Conservation (phyloP, 805 yeast species). For the Yarrowia alimentaria region DNA sequence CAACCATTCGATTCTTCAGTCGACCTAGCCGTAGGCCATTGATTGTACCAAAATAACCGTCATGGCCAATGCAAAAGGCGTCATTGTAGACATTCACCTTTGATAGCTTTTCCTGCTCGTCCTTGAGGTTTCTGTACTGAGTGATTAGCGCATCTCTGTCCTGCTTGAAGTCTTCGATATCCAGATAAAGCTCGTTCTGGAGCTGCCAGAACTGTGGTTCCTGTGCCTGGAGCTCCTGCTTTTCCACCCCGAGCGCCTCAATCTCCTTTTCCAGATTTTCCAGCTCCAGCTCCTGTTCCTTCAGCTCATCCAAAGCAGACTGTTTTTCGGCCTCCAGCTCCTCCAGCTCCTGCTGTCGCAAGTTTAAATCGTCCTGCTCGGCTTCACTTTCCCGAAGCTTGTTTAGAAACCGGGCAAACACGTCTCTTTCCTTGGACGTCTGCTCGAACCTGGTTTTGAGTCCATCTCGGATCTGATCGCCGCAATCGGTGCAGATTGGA, state of each 20-base stretch:
- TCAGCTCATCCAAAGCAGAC: constrained; percentile 43
- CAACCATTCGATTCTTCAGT: constrained; percentile 56
- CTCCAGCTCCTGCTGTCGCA: constrained; percentile 47
- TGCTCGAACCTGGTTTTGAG: constrained; percentile 70
- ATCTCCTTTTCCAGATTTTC: constrained; percentile 43
- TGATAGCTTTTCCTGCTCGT: constrained; percentile 67
- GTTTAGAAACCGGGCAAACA: constrained; percentile 68
- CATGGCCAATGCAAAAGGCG: constrained; percentile 78
- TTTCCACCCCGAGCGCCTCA: constrained; percentile 43
- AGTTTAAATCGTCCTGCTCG: constrained; percentile 47
- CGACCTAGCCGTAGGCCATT: constrained; percentile 83
- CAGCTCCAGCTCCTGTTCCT: constrained; percentile 52
- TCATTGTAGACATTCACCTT: constrained; percentile 79
- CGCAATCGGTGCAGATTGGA: constrained; percentile 89
- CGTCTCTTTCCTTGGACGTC: constrained; percentile 72
- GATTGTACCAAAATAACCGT: constrained; percentile 82
- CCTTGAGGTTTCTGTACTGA: constrained; percentile 58
- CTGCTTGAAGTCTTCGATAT: constrained; percentile 49
- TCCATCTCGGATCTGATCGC: constrained; percentile 59
- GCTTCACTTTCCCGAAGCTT: constrained; percentile 57
- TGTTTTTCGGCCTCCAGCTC: constrained; percentile 39
- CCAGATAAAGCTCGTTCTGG: constrained; percentile 57
- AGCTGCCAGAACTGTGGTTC: constrained; percentile 41
- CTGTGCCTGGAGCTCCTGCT: constrained; percentile 39
- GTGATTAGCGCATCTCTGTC: constrained; percentile 64